Evolutionary conservation across 805 yeast species (phyloP), one percentile per base, ranked within the genome.

Genomic region (Suhomyces sp.): DNA sequence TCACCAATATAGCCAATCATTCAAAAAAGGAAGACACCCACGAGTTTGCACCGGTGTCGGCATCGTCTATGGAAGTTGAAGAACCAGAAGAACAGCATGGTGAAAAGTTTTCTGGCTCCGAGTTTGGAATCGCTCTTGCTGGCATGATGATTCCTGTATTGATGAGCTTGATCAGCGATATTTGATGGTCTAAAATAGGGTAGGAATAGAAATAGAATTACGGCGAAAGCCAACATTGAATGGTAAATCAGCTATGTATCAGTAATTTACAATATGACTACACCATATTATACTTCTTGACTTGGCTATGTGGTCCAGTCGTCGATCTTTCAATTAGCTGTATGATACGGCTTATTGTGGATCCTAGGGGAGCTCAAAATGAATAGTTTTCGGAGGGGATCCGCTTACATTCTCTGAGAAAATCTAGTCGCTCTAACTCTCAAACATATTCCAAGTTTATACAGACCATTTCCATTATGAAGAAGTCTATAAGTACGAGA

Each of bases 1-100:
- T 85, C 72, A 68, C 73, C 48, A 81, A 78, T 33, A 55, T 61
- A 8, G 6, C 51, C 35, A 17, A 41, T 8, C n/a, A 15, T 5
- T 35, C 42, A n/a, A 23, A 23, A 5, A 2, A 29, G 6, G 51
- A 44, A 5, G 48, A 49, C 13, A 52, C 57, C 6, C 19, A 46
- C 5, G 44, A 44, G 44, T 29, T 41, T 19, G 47, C 44, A 24
- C 29, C 46, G 5, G 48, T 42, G 5, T 46, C 55, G 6, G 2
- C 49, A 10, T 40, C 55, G 7, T 49, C 41, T 8, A 38, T 38
- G 42, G 53, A 49, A 3, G 51, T 46, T 35, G 53, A 51, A 9
- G 45, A 40, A 10, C 38, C 49, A 1, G 47, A 9, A n/a, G 12
- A 19, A 6, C 42, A 47, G n/a, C 17, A 35, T 29, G 45, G 48